phyloP scores from a whole-genome alignment of 495 filamentous ascomycete genomes.

The Penicillium steckii region DNA sequence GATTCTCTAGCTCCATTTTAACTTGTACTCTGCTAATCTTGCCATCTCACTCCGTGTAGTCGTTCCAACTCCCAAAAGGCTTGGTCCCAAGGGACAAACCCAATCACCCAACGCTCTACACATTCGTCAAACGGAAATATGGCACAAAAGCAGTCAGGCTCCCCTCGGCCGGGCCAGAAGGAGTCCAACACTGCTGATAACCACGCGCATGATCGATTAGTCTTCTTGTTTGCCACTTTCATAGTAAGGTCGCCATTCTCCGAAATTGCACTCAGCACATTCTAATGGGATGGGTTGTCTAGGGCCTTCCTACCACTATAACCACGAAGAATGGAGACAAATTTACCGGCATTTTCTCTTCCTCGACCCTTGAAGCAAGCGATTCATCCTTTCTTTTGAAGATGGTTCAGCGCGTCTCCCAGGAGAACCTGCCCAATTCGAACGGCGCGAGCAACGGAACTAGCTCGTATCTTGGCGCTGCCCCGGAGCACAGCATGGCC shows the following conservation, averaged over 20 bases:
- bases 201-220: constrained; percentile 63
- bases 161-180: constrained; percentile 40
- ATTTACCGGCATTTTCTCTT: constrained; percentile 70
- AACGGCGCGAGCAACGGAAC: constrained; percentile 55
- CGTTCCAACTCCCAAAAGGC: constrained; percentile 57
- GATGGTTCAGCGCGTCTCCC: constrained; percentile 70
- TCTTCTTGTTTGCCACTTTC: constrained; percentile 62
- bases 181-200: constrained; percentile 59
- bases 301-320: constrained; percentile 70
- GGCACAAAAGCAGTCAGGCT: constrained; percentile 39
- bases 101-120: constrained; percentile 60
- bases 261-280: neutral
- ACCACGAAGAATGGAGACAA: constrained; percentile 69
- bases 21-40: constrained; percentile 15
- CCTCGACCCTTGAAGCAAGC: constrained; percentile 54
- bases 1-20: constrained; percentile 5
- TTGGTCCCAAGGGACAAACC: constrained; percentile 64
- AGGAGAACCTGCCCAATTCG: constrained; percentile 44
- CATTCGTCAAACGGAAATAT: constrained; percentile 55
- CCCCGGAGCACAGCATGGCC: constrained; percentile 67
- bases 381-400: constrained; percentile 69
- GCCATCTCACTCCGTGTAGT: constrained; percentile 32
- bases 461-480: constrained; percentile 57
- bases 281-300: constrained; percentile 20
- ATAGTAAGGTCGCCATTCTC: constrained; percentile 48